Evolutionary conservation across 2,329 filamentous ascomycete genomes (phyloP).

Genomic region (Fusarium sp.): DNA sequence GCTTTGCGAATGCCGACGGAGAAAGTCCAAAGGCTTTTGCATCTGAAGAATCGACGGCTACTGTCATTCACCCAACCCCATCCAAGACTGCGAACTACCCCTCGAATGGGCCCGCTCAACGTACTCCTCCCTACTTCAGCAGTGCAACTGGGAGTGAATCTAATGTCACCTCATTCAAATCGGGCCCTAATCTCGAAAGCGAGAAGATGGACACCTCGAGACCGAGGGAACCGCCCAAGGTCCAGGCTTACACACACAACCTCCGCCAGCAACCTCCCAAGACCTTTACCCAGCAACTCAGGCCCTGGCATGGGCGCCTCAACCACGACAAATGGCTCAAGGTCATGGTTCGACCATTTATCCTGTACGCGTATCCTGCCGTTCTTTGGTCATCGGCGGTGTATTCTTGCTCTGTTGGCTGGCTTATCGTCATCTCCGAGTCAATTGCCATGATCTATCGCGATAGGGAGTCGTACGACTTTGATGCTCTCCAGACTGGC

Average conservation of each 20-base stretch:
- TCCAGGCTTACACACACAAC: constrained; percentile 74
- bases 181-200: constrained; percentile 53
- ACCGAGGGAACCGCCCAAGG: constrained; percentile 49
- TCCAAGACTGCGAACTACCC: constrained; percentile 6
- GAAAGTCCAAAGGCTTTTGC: neutral
- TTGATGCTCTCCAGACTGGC: constrained; percentile 82
- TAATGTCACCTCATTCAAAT: constrained; percentile 40
- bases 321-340: constrained; percentile 83
- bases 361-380: constrained; percentile 87
- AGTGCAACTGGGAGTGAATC: constrained; percentile 36
- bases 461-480: constrained; percentile 77
- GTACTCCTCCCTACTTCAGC: constrained; percentile 1
- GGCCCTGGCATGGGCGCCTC: constrained; percentile 82
- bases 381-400: constrained; percentile 90
- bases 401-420: constrained; percentile 90
- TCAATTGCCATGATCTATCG: constrained; percentile 85
- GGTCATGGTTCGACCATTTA: constrained; percentile 82
- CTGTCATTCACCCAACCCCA: neutral
- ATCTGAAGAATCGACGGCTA: constrained; percentile 6
- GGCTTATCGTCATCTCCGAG: constrained; percentile 95
- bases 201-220: constrained; percentile 56
- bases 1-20: constrained; percentile 57
- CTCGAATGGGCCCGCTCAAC: neutral
- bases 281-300: constrained; percentile 80
- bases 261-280: constrained; percentile 75